Percentiles rank a stretch among this genome's conserved stretches.
Conservation (phyloP, 2,329 filamentous ascomycete species). For the Botryotinia narcissicola region DNA sequence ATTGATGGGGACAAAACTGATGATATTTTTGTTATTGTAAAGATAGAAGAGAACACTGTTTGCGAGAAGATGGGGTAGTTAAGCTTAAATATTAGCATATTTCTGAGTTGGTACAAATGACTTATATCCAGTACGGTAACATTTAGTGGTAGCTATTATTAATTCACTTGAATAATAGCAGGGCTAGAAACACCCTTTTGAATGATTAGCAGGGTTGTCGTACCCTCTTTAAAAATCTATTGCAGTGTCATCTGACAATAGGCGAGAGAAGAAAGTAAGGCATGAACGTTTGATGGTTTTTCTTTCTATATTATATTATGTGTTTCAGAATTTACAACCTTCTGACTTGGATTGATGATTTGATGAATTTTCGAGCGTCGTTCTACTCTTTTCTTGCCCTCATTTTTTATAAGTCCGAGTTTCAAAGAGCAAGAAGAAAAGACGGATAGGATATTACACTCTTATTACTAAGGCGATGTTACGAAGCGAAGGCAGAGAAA, state of each 20-base stretch:
- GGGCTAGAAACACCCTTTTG: fast-evolving
- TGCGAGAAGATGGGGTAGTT: not conserved
- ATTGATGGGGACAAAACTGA: not conserved
- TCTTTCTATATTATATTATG: not conserved
- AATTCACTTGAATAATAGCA: not conserved
- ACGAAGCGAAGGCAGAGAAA: fast-evolving
- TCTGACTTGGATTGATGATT: not conserved
- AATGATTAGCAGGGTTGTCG: not conserved
- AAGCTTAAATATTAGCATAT: not conserved
- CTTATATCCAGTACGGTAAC: not conserved
- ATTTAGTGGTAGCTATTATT: not conserved
- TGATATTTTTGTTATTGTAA: not conserved
- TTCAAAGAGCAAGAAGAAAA: not conserved
- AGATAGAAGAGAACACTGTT: not conserved
- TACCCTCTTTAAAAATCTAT: not conserved
- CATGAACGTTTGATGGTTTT: not conserved
- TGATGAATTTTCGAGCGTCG: not conserved
- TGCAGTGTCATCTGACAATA: not conserved
- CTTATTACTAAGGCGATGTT: not conserved
- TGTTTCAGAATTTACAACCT: not conserved
- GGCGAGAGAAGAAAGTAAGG: not conserved
- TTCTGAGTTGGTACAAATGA: not conserved
- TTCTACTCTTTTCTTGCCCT: not conserved
- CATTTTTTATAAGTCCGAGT: not conserved
- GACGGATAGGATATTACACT: not conserved